Base-by-base conservation (phyloP, 2,329 filamentous ascomycete species). In the Ophiostoma quercus region DNA sequence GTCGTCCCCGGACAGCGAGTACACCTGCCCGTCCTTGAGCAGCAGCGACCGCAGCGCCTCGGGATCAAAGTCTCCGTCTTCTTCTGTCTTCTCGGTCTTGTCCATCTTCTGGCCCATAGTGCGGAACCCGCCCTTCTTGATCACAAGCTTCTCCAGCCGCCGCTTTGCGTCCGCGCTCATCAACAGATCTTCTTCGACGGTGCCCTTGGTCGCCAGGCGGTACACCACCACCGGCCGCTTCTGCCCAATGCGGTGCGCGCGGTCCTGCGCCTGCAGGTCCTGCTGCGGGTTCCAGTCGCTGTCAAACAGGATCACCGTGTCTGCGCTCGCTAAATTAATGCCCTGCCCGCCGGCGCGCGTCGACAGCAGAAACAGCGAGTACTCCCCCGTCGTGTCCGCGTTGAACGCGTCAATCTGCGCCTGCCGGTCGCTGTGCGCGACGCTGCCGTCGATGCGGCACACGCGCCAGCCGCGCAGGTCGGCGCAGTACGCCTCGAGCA, bases 231-330 rank as follows among this genome's bases (percentile, higher is more conserved):
- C 95, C 0, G 95, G 95, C 2, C 90, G 86, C 0, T 89, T 97
- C 78, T 99, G 95, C 0, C 95, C 95, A 73, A 99, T 98, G 14
- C 95, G 88, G 77, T 99, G 95, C 0, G 92, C 93, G 5, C 95
- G 92, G 76, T 99, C 95, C 79, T 98, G 95, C 0, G 95, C 95
- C 77, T 99, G 95, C 0, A 99, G 83, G 78, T 99, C 95, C 77
- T 97, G 94, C 77, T 99, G 95, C 0, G 95, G 95, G 75, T 99
- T 99, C 88, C 94, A 97, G 75, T 97, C 87, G 2, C 81, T 83
- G 78, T 98, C 94, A 74, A 95, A 98, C 0, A 98, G 83, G 65
- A 98, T 90, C 12, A 97, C 94, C 0, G 94, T 97, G 75, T 98
- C 94, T 0, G 94, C 94, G 0, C 90, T 90, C 0, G 92, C 92